These are phyloP conservation scores for Solanum phureja DNA, from an alignment of 257 asterid species.

Conservation along the genomic window DNA sequence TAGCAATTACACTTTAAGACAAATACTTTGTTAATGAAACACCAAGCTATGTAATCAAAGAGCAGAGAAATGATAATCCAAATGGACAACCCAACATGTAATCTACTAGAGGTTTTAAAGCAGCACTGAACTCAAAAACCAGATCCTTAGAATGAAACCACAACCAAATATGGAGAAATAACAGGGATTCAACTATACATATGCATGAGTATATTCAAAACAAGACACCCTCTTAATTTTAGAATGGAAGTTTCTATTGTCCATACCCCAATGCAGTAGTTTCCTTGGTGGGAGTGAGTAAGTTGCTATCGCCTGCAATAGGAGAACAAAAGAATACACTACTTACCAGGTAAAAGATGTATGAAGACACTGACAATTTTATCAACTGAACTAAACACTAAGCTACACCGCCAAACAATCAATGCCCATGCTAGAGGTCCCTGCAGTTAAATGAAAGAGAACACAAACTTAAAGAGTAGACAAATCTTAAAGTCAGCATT, in stretches of 20 bases:
- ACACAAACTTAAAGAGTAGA: not conserved
- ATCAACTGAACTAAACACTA: constrained; percentile 93
- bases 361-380: constrained; percentile 94
- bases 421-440: constrained; percentile 99
- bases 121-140: not conserved
- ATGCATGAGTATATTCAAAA: not conserved
- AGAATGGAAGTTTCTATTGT: not conserved
- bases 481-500: not conserved
- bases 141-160: not conserved
- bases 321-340: constrained; percentile 7
- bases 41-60: not conserved
- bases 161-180: not conserved
- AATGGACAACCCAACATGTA: not conserved
- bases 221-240: not conserved
- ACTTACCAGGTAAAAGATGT: constrained; percentile 89
- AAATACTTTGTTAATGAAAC: not conserved
- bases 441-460: constrained; percentile 26
- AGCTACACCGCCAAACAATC: constrained; percentile 92
- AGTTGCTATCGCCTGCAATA: not conserved
- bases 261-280: not conserved
- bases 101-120: not conserved
- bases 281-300: not conserved
- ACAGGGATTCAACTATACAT: not conserved
- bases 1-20: not conserved
- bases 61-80: not conserved